Base-by-base conservation (phyloP, 768 basidiomycete species). In the Coprinopsis sp. region DNA sequence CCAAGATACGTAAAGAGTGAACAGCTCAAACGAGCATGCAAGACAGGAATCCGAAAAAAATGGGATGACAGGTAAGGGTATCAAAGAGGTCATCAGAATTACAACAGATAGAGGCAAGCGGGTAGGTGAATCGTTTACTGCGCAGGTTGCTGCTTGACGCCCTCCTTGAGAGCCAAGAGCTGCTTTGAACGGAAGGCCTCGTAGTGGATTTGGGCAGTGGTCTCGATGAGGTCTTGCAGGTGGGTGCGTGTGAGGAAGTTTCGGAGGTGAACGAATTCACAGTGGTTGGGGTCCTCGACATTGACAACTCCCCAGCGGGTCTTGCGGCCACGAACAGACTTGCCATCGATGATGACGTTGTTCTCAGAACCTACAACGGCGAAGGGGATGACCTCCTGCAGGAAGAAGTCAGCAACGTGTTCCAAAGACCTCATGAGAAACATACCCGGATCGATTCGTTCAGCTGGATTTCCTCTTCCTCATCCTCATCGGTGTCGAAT, bases 101-200 rank as follows among this genome's bases (percentile, higher is more conserved):
- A 16, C 37, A n/a, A 44, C 16, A 36, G 33, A 13, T 33, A 33
- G 18, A 40, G 13, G 21, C 19, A 33, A 4, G n/a, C 6, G 16
- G n/a, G n/a, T n/a, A n/a, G n/a, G n/a, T n/a, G n/a, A n/a, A n/a
- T n/a, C 42, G 31, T 50, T 60, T 61, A 65, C 61, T 65, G 64
- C 44, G 75, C 64, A 39, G 83, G 83, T 52, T 79, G 77, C 63
- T 81, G 78, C 65, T 80, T 84, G 50, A 91, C 91, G 30, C 89
- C 88, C 70, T 98, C 95, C 77, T 98, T 98, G 59, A 98, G 80
- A 12, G 95, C 95, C 37, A 97, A 76, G 55, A 98, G 69, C 72
- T 99, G 95, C 73, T 97, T 97, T 57, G 92, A 95, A 54, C 95
- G 84, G 91, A 99, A 99, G 7, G 94, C 92, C 74, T 99, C 95